Conservation (phyloP, 2,329 filamentous ascomycete species). For the Fusarium annulatum region DNA sequence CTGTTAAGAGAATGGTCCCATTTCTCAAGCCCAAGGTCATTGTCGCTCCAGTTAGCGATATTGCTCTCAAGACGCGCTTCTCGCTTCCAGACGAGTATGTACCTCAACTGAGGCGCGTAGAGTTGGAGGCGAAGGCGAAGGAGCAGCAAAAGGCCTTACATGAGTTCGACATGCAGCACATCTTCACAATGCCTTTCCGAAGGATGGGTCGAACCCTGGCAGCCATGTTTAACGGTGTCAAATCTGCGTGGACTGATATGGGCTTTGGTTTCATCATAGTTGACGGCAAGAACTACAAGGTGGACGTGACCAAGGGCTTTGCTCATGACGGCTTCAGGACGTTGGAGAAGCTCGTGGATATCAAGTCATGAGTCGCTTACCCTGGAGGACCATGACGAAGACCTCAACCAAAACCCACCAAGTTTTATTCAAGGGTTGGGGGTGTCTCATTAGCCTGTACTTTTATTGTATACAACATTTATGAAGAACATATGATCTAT, state of each 20-base stretch:
- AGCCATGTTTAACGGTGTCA: slow-evolving; percentile 58
- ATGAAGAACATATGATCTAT: background rate
- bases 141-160: slow-evolving; percentile 52
- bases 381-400: background rate
- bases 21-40: slow-evolving; percentile 58
- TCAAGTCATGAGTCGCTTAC: slow-evolving; percentile 31
- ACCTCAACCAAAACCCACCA: background rate
- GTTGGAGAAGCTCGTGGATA: slow-evolving; percentile 64
- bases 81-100: slow-evolving; percentile 54
- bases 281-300: slow-evolving; percentile 62
- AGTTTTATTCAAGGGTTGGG: background rate
- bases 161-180: slow-evolving; percentile 65
- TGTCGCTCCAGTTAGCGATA: slow-evolving; percentile 49
- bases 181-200: slow-evolving; percentile 69
- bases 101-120: slow-evolving; percentile 48
- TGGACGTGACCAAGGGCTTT: slow-evolving; percentile 68
- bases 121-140: slow-evolving; percentile 52
- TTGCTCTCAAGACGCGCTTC: slow-evolving; percentile 52
- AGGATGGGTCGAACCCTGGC: slow-evolving; percentile 57
- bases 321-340: slow-evolving; percentile 69
- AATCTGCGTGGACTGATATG: slow-evolving; percentile 65
- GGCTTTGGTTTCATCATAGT: slow-evolving; percentile 65
- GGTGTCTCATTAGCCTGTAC: slow-evolving; percentile 32
- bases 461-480: slow-evolving; percentile 31
- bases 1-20: slow-evolving; percentile 62